These are phyloP conservation scores for Coemansia sp. DNA, from an alignment of 192 early-diverging fungal genomes.

Conservation along the genomic window DNA sequence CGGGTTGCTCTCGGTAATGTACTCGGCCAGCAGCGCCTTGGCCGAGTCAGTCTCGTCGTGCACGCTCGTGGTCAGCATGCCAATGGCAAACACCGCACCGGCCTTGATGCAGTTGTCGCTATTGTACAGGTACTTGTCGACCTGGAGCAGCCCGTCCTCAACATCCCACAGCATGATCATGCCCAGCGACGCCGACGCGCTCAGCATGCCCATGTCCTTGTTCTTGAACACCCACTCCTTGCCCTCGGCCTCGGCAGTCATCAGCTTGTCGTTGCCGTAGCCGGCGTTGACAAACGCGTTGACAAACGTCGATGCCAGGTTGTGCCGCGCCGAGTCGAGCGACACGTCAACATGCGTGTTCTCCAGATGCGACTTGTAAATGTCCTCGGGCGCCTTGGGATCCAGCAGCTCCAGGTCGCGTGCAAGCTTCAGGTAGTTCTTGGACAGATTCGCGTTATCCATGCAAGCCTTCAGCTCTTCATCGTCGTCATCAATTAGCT, in stretches of 20 bases:
- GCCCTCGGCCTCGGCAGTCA: slow-evolving; percentile 64
- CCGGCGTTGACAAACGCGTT: slow-evolving; percentile 99
- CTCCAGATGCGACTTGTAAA: slow-evolving; percentile 97
- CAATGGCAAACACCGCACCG: slow-evolving; percentile 91
- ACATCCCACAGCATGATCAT: slow-evolving; percentile 94
- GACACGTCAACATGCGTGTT: slow-evolving; percentile 68
- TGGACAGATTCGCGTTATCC: slow-evolving; percentile 83
- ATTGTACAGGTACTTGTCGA: slow-evolving; percentile 93
- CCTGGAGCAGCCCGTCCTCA: slow-evolving; percentile 81
- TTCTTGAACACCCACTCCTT: slow-evolving; percentile 96
- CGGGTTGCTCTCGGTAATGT: slow-evolving; percentile 60
- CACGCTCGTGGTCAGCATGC: slow-evolving; percentile 87
- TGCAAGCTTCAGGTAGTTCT: slow-evolving; percentile 85
- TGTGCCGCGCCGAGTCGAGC: slow-evolving; percentile 93
- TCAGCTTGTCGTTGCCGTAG: slow-evolving; percentile 92
- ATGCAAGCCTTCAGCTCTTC: slow-evolving; percentile 83
- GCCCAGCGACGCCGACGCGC: slow-evolving; percentile 93
- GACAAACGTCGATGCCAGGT: slow-evolving; percentile 96
- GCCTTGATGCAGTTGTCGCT: slow-evolving; percentile 83
- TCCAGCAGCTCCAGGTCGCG: slow-evolving; percentile 94
- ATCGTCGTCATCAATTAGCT: slow-evolving; percentile 73
- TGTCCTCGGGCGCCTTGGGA: slow-evolving; percentile 95
- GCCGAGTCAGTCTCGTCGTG: slow-evolving; percentile 91
- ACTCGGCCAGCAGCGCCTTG: slow-evolving; percentile 82
- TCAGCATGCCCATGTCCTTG: slow-evolving; percentile 96